These are phyloP conservation scores for Fistulinella prunicolor DNA, from an alignment of 768 basidiomycete genomes.

Conservation along the genomic window DNA sequence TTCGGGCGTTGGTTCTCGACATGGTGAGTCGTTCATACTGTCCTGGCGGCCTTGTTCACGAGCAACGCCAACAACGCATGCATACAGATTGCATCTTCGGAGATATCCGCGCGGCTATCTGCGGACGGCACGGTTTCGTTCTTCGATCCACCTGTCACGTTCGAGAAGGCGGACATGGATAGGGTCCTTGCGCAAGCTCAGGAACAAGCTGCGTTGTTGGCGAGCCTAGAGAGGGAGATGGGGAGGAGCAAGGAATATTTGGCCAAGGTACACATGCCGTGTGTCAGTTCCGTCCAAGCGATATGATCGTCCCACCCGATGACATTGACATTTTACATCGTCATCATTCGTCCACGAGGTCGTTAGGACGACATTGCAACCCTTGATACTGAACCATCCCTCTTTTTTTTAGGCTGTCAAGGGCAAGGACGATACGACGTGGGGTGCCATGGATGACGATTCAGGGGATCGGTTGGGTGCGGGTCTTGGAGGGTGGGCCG, in stretches of 20 bases:
- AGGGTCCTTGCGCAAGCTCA: slow-evolving; percentile 53
- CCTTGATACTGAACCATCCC: neutral
- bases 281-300: no score
- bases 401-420: slow-evolving; percentile 24
- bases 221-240: slow-evolving; percentile 32
- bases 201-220: slow-evolving; percentile 34
- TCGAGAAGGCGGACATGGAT: slow-evolving; percentile 63
- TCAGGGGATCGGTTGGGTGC: slow-evolving; percentile 21
- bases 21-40: slow-evolving; percentile 52
- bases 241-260: slow-evolving; percentile 70
- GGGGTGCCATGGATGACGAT: slow-evolving; percentile 31
- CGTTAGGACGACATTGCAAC: no score
- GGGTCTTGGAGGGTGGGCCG: slow-evolving; percentile 20
- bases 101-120: slow-evolving; percentile 68
- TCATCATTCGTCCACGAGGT: no score
- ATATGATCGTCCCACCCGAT: no score
- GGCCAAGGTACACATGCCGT: slow-evolving; percentile 55
- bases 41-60: neutral
- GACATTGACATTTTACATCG: no score
- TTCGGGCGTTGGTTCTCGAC: slow-evolving; percentile 57
- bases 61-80: neutral
- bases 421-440: slow-evolving; percentile 26
- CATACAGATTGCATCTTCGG: slow-evolving; percentile 62
- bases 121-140: slow-evolving; percentile 73
- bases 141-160: slow-evolving; percentile 56